These are phyloP conservation scores for Aaosphaeria arxii DNA, from an alignment of 2,329 filamentous ascomycete genomes.

Conservation along the genomic window DNA sequence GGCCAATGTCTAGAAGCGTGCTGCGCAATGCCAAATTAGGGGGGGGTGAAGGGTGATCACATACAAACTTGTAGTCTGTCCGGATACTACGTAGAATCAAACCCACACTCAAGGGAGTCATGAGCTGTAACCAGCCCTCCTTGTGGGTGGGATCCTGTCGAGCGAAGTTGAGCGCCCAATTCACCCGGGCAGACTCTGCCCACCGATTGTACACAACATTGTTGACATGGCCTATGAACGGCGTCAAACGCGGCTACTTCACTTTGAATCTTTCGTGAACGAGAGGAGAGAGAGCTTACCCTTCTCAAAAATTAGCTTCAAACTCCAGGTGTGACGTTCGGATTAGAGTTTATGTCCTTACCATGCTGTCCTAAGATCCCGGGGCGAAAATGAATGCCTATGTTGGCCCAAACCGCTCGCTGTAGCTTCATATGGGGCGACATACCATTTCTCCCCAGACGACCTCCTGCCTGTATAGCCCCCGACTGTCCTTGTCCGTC, in stretches of 20 bases:
- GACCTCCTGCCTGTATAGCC: slow-evolving; percentile 65
- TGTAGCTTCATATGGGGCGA: not conserved
- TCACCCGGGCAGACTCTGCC: slow-evolving; percentile 76
- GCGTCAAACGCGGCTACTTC: slow-evolving; percentile 12
- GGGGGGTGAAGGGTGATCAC: slow-evolving; percentile 29
- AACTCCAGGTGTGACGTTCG: too few relatives aligned
- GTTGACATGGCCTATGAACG: slow-evolving; percentile 68
- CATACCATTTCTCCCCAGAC: slow-evolving; percentile 84
- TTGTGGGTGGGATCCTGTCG: slow-evolving; percentile 60
- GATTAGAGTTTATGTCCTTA: slow-evolving; percentile 27
- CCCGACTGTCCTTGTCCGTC: slow-evolving; percentile 58
- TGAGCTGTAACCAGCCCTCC: slow-evolving; percentile 65
- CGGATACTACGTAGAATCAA: slow-evolving; percentile 78
- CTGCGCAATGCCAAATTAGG: not conserved
- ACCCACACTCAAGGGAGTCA: slow-evolving; percentile 64
- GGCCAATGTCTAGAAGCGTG: not conserved
- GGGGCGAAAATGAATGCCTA: slow-evolving; percentile 4
- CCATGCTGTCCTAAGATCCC: slow-evolving; percentile 48
- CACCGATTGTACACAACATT: slow-evolving; percentile 82
- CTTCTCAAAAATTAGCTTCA: too few relatives aligned
- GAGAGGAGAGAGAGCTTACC: too few relatives aligned
- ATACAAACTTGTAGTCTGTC: slow-evolving; percentile 83
- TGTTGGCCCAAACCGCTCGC: not conserved
- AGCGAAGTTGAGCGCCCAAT: slow-evolving; percentile 73
- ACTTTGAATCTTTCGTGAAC: too few relatives aligned